Evolutionary conservation across 2,329 filamentous ascomycete genomes (phyloP).

Genomic region (Colletotrichum acutatum): DNA sequence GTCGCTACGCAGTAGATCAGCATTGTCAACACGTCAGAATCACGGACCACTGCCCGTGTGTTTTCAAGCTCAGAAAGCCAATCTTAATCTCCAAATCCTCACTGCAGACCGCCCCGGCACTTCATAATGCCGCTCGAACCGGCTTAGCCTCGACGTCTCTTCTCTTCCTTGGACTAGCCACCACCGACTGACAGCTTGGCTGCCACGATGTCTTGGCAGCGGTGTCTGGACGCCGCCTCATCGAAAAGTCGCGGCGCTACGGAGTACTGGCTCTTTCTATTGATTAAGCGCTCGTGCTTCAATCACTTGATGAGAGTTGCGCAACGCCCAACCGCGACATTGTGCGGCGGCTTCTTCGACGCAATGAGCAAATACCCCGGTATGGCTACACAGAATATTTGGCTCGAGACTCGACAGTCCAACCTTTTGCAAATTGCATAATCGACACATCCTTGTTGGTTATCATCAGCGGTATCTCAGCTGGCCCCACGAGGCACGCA

Average conservation of each 20-base stretch:
- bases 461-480: constrained; percentile 16
- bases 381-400: neutral
- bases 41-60: constrained; percentile 24
- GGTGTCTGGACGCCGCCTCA: neutral
- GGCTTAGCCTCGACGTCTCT: constrained; percentile 12
- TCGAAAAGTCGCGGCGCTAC: neutral
- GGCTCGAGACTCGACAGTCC: constrained; percentile 5
- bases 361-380: constrained; percentile 6
- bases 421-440: neutral
- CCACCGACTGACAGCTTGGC: neutral
- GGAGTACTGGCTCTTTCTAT: neutral
- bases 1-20: constrained; percentile 23
- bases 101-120: constrained; percentile 17
- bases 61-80: constrained; percentile 32
- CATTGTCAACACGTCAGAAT: constrained; percentile 33
- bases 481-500: constrained; percentile 15
- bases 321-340: neutral
- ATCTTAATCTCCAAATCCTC: constrained; percentile 29
- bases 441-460: constrained; percentile 12
- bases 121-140: constrained; percentile 25
- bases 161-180: neutral
- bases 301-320: neutral
- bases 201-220: neutral
- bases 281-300: neutral
- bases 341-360: neutral